Evolutionary conservation across 2,329 filamentous ascomycete species (phyloP).

Genomic region (Cordyceps cicadae): DNA sequence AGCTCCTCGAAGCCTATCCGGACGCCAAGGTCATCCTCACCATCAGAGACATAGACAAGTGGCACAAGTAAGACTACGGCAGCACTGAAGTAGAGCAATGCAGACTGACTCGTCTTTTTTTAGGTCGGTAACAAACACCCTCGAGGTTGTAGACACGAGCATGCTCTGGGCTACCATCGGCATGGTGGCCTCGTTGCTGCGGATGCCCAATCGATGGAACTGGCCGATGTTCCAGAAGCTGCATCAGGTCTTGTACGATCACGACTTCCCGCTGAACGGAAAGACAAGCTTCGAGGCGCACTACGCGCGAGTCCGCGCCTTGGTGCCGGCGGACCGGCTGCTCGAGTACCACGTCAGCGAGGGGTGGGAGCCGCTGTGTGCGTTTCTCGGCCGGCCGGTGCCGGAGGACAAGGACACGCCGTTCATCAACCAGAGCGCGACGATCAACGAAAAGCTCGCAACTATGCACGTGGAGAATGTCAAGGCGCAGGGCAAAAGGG

Average conservation of each 20-base stretch:
- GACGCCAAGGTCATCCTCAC: slow-evolving; percentile 9
- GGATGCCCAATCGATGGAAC: slow-evolving; percentile 8
- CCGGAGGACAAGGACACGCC: slow-evolving; percentile 16
- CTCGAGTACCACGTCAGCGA: too few species aligned
- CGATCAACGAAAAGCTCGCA: slow-evolving; percentile 8
- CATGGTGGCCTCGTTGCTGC: background rate
- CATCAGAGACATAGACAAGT: slow-evolving; percentile 4
- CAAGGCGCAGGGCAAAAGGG: slow-evolving; percentile 2
- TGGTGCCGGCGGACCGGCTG: slow-evolving; percentile 5
- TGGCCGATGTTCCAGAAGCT: slow-evolving; percentile 15
- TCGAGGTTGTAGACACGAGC: slow-evolving; percentile 1
- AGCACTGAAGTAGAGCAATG: background rate
- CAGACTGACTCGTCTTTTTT: background rate
- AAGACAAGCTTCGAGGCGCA: slow-evolving; percentile 17
- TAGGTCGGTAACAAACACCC: slow-evolving; percentile 1
- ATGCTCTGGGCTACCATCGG: slow-evolving; percentile 5
- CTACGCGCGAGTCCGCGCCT: slow-evolving; percentile 15
- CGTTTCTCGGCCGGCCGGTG: slow-evolving; percentile 8
- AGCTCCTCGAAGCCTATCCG: slow-evolving; percentile 6
- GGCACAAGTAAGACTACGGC: background rate
- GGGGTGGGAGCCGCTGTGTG: too few species aligned
- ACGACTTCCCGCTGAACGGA: slow-evolving; percentile 8
- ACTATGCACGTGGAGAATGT: background rate
- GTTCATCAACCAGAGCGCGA: slow-evolving; percentile 9
- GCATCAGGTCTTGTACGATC: slow-evolving; percentile 13